These are phyloP conservation scores for Extremus antarcticus DNA, from an alignment of 495 filamentous ascomycete genomes.

Conservation along the genomic window DNA sequence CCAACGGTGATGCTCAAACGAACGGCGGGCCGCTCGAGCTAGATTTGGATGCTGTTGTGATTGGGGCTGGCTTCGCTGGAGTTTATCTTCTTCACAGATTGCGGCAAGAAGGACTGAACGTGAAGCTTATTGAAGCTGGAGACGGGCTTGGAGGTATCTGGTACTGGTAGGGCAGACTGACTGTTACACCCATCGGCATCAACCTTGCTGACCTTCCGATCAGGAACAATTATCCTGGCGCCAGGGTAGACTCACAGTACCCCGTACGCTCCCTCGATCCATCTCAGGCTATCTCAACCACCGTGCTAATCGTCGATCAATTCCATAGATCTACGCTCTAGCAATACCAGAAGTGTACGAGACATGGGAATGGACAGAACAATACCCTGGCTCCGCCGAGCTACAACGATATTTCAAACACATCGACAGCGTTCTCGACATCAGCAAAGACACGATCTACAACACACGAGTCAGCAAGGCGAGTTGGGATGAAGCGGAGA, in stretches of 20 bases:
- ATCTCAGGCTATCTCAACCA: too few species aligned
- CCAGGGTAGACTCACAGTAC: constrained; percentile 23
- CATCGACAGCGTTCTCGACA: constrained; percentile 15
- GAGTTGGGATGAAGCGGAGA: constrained; percentile 9
- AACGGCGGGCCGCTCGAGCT: constrained; percentile 1
- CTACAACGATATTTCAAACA: constrained; percentile 22
- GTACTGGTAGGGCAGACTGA: constrained; percentile 27
- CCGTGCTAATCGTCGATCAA: too few species aligned
- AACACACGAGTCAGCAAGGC: constrained; percentile 15
- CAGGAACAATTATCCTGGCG: constrained; percentile 46
- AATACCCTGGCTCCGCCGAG: constrained; percentile 20
- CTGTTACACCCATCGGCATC: too few species aligned
- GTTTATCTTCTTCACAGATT: constrained; percentile 34
- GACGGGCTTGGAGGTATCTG: constrained; percentile 39
- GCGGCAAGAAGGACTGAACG: constrained; percentile 29
- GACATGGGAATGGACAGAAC: constrained; percentile 19
- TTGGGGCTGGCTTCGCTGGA: constrained; percentile 34
- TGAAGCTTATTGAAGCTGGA: constrained; percentile 39
- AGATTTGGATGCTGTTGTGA: constrained; percentile 17
- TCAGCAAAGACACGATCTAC: constrained; percentile 19
- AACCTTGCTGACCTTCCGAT: too few species aligned
- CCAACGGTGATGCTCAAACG: not conserved
- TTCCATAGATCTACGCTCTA: constrained; percentile 18
- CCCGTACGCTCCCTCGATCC: too few species aligned
- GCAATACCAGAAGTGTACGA: constrained; percentile 19